Conservation (phyloP, 352 stramenopile species). For the Pythium volutum region DNA sequence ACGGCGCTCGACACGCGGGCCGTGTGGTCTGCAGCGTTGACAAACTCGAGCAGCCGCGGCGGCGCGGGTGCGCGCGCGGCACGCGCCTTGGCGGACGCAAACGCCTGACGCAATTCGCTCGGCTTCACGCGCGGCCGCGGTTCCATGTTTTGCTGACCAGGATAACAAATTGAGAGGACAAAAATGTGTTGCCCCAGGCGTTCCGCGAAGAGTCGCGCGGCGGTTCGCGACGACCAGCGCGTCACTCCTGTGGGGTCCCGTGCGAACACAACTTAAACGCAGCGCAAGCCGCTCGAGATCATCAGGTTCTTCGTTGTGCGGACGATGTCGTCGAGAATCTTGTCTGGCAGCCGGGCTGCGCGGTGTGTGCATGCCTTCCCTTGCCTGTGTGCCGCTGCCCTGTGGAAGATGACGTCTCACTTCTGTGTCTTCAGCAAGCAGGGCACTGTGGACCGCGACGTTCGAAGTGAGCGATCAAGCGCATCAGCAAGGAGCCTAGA, state of each 20-base stretch:
- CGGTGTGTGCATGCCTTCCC: not conserved
- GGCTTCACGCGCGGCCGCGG: slow-evolving; percentile 35
- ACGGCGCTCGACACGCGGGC: slow-evolving; percentile 58
- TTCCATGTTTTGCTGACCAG: slow-evolving; percentile 1
- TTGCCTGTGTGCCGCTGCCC: too few relatives aligned
- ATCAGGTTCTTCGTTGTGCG: not conserved
- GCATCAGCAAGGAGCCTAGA: not conserved
- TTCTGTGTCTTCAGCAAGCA: not conserved
- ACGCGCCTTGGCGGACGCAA: slow-evolving; percentile 50
- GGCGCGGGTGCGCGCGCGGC: slow-evolving; percentile 35
- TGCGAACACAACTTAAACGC: not conserved
- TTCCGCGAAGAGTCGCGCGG: slow-evolving; percentile 11
- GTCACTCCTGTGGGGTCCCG: slow-evolving; percentile 3
- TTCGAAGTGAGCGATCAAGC: not conserved
- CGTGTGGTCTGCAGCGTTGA: slow-evolving; percentile 77
- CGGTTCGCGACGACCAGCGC: not conserved
- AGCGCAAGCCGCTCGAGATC: not conserved
- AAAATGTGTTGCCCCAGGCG: not conserved
- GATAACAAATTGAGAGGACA: not conserved
- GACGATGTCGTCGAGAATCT: not conserved
- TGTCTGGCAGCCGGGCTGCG: not conserved
- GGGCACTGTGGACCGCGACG: not conserved
- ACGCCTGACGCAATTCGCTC: slow-evolving; percentile 63
- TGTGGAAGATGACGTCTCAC: not conserved
- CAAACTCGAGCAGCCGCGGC: slow-evolving; percentile 52